Evolutionary conservation across 495 filamentous ascomycete genomes (phyloP).

Genomic region (Letharia lupina): DNA sequence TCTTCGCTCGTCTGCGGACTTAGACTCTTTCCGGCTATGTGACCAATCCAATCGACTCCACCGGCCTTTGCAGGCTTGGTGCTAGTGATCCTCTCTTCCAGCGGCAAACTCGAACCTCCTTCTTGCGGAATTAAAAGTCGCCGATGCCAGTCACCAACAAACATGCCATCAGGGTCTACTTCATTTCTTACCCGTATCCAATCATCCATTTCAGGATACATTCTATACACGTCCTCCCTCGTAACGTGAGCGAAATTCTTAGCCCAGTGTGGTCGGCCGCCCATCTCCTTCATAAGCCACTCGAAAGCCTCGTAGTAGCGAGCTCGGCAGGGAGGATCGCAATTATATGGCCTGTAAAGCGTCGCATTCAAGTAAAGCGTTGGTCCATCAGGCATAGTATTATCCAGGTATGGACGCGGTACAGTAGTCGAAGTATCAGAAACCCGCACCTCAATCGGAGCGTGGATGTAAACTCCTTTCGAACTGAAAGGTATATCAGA

Average conservation of each 20-base stretch:
- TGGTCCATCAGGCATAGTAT: slow-evolving; percentile 53
- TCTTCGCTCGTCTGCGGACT: slow-evolving; percentile 44
- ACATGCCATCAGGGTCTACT: slow-evolving; percentile 85
- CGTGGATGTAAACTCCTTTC: slow-evolving; percentile 78
- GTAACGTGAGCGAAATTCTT: slow-evolving; percentile 73
- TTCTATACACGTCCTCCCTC: slow-evolving; percentile 30
- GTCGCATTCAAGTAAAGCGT: slow-evolving; percentile 95
- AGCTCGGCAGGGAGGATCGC: slow-evolving; percentile 65
- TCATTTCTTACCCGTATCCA: slow-evolving; percentile 62
- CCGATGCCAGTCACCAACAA: slow-evolving; percentile 83
- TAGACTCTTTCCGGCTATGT: slow-evolving; percentile 23
- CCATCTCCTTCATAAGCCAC: slow-evolving; percentile 86
- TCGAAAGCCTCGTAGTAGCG: slow-evolving; percentile 93
- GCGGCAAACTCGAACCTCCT: slow-evolving; percentile 27
- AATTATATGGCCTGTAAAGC: slow-evolving; percentile 80
- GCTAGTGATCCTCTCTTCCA: slow-evolving; percentile 40
- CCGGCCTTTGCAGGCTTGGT: slow-evolving; percentile 35
- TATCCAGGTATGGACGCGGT: slow-evolving; percentile 73
- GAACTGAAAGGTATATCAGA: slow-evolving; percentile 69
- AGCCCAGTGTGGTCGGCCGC: slow-evolving; percentile 91
- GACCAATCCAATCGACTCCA: slow-evolving; percentile 49
- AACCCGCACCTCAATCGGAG: slow-evolving; percentile 87
- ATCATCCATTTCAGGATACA: slow-evolving; percentile 49
- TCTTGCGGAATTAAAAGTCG: slow-evolving; percentile 50
- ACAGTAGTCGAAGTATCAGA: slow-evolving; percentile 56